A percentile compares a stretch with the other conserved stretches of the same genome.
These are phyloP conservation scores for Acanthamoeba pearcei DNA, from an alignment of 208 protist genomes.

Conservation along the genomic window DNA sequence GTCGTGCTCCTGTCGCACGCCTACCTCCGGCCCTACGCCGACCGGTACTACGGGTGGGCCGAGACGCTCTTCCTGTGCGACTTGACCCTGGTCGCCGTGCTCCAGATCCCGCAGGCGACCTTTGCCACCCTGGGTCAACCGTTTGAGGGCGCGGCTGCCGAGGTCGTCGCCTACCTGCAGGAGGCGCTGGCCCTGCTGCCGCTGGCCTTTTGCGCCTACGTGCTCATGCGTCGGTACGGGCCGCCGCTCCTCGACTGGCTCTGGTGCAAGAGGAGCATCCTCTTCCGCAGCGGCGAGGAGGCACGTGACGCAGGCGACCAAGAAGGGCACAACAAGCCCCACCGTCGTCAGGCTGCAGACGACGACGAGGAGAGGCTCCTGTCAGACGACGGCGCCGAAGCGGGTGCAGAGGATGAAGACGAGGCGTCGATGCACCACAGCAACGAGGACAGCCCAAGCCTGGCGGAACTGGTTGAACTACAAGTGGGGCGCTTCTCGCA, in stretches of 20 bases:
- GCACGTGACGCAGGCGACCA: not conserved
- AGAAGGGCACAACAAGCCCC: no score
- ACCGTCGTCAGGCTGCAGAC: no score
- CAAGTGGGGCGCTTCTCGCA: not conserved
- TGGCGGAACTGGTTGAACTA: no score
- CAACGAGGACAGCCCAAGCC: no score
- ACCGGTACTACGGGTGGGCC: not conserved
- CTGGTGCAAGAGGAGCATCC: not conserved
- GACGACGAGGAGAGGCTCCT: conserved; percentile 5
- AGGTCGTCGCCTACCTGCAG: not conserved
- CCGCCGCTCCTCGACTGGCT: not conserved
- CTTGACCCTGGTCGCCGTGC: not conserved
- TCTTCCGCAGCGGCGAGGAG: not conserved
- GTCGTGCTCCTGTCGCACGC: conserved; percentile 13
- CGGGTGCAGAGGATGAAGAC: not conserved
- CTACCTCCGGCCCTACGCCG: not conserved
- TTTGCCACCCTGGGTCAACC: not conserved
- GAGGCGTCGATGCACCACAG: conserved; percentile 4
- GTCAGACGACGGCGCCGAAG: not conserved
- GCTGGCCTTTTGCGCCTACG: conserved; percentile 32
- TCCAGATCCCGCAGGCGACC: conserved; percentile 29
- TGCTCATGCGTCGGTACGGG: conserved; percentile 11
- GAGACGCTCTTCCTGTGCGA: conserved; percentile 1
- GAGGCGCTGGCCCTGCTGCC: not conserved
- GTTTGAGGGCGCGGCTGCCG: not conserved